phyloP scores from a whole-genome alignment of 345 rosid species.

The Corymbia maculata region DNA sequence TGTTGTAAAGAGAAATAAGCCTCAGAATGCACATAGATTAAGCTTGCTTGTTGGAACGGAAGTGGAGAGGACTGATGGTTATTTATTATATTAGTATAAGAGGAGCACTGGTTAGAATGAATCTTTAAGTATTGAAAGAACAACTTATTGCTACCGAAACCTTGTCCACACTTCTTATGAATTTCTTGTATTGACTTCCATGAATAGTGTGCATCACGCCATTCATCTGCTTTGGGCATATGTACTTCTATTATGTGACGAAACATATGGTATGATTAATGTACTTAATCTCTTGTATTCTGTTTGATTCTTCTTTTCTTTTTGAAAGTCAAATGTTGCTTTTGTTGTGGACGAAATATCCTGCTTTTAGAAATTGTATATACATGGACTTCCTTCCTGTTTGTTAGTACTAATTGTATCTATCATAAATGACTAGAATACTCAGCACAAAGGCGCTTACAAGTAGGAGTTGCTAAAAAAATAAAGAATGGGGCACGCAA shows the following conservation, averaged over 20 bases:
- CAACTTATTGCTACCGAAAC: not conserved
- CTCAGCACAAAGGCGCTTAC: slow-evolving; percentile 67
- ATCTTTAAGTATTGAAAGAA: not conserved
- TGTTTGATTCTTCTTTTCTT: not conserved
- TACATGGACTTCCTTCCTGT: not conserved
- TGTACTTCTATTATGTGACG: not conserved
- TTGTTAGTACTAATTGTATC: not conserved
- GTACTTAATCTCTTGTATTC: not conserved
- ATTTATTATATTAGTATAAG: not conserved
- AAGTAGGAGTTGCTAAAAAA: slow-evolving; percentile 86
- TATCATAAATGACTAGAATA: slow-evolving; percentile 24
- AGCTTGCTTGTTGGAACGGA: not conserved
- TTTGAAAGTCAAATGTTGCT: not conserved
- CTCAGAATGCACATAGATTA: not conserved
- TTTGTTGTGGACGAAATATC: not conserved
- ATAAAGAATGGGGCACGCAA: slow-evolving; percentile 89
- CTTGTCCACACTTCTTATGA: not conserved
- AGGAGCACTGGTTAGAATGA: not conserved
- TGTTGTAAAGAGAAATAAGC: not conserved
- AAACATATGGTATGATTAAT: not conserved
- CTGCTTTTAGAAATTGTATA: not conserved
- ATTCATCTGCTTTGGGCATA: not conserved
- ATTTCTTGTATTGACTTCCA: not conserved
- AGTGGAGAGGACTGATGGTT: not conserved
- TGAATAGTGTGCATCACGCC: not conserved